Evolutionary conservation across 306 rosid genomes (phyloP), one percentile per base, ranked within the genome.

Genomic region (Vachellia collinsii): DNA sequence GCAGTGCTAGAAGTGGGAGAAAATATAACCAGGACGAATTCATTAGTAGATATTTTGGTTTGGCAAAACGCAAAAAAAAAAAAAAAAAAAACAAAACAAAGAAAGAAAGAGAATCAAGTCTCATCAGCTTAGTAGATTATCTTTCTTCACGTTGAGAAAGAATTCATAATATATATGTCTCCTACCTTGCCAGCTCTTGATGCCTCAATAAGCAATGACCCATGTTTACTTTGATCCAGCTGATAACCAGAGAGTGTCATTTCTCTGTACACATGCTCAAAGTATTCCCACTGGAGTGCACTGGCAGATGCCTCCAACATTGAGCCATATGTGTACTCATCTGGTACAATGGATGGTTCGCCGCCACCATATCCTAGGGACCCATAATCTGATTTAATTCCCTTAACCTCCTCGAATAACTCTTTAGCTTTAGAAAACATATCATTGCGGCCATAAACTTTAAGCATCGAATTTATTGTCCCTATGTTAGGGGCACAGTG

Each of bases 271-370:
- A 91, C 92, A 80, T 83, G 90, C 88, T 94, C 99, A 79, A 94
- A 94, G 84, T 94, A 94, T 85, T 94, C 99, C 99, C 99, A 94
- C 74, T 91, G 99, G 58, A 83, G 90, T 59, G 98, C 90, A 58
- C 88, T 81, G 47, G 97, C 92, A 41, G 97, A 91, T 43, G 92
- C 93, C 87, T 91, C 92, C 80, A 93, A 89, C 88, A 95, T 90
- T 25, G 89, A 69, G 79, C 78, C 81, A 77, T 93, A 95, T 17
- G 97, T 93, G 85, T 84, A 93, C 72, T 70, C 68, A 80, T 95
- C 96, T 20, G 93, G 99, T 66, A 86, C 47, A 70, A 81, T 70
- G 46, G 67, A 83, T n/a, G 36, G 72, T 61, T 79, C n/a, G n/a
- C n/a, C 54, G 59, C 50, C 76, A 54, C 47, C 85, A 80, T 66